Evolutionary conservation across 2,329 filamentous ascomycete genomes (phyloP).

Genomic region (Aspergillus eucalypticola): DNA sequence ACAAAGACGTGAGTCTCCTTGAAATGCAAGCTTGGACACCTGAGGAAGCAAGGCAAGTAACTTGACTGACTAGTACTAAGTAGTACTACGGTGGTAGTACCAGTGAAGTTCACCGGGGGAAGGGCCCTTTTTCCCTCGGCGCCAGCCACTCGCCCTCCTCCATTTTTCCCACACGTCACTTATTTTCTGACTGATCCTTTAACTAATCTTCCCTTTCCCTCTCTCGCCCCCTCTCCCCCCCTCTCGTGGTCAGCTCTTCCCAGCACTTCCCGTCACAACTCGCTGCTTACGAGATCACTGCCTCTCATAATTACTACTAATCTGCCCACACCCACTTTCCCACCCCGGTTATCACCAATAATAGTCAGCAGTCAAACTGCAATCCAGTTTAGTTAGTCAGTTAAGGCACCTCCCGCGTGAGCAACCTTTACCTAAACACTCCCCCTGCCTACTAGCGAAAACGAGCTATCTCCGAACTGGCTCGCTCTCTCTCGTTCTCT

Average conservation of each 20-base stretch:
- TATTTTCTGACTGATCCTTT: slow-evolving; percentile 20
- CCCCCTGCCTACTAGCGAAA: slow-evolving; percentile 17
- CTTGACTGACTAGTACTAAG: no score
- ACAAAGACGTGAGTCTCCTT: no score
- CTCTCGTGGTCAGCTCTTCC: background rate
- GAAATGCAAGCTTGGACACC: no score
- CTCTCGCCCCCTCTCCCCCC: background rate
- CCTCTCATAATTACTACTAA: background rate
- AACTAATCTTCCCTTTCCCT: slow-evolving; percentile 20
- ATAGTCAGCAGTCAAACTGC: slow-evolving; percentile 14
- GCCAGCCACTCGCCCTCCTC: background rate
- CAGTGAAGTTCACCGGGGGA: no score
- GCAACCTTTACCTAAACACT: background rate
- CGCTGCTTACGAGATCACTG: slow-evolving; percentile 30
- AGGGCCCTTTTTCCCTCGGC: background rate
- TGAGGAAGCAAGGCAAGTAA: no score
- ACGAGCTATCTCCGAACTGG: slow-evolving; percentile 16
- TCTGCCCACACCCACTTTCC: background rate
- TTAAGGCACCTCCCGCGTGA: background rate
- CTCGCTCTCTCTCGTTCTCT: slow-evolving; percentile 16
- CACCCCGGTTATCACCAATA: slow-evolving; percentile 10
- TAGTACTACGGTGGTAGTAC: no score
- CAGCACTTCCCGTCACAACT: background rate
- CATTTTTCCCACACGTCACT: slow-evolving; percentile 8
- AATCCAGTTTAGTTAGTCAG: background rate